These are phyloP conservation scores for Stephanodiscus triporus DNA, from an alignment of 108 stramenopile genomes.

Conservation along the genomic window DNA sequence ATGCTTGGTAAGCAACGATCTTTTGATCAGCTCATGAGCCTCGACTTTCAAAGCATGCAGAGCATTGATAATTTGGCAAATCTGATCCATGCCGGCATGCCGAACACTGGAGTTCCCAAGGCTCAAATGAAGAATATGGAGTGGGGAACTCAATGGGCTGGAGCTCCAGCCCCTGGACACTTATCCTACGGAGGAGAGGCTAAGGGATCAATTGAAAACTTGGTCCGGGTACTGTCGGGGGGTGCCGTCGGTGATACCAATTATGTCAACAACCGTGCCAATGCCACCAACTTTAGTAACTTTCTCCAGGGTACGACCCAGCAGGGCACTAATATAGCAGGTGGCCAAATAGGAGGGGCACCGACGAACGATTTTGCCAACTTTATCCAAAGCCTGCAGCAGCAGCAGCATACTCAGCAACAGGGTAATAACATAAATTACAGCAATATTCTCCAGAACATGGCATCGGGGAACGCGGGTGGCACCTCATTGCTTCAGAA, in stretches of 20 bases:
- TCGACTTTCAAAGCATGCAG: slow-evolving; percentile 86
- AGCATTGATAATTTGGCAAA: slow-evolving; percentile 90
- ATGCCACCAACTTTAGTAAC: slow-evolving; percentile 55
- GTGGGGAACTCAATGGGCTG: slow-evolving; percentile 15
- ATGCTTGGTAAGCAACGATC: slow-evolving; percentile 74
- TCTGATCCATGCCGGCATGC: slow-evolving; percentile 59
- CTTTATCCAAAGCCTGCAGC: slow-evolving; percentile 18
- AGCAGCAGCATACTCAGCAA: slow-evolving; percentile 18
- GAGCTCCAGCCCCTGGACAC: slow-evolving; percentile 35
- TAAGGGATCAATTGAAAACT: slow-evolving; percentile 13
- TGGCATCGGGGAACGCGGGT: slow-evolving; percentile 15
- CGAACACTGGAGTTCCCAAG: slow-evolving; percentile 48
- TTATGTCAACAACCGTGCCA: slow-evolving; percentile 30
- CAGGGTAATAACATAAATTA: neutral
- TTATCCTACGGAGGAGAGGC: slow-evolving; percentile 46
- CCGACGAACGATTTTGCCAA: slow-evolving; percentile 14
- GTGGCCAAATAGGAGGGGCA: neutral
- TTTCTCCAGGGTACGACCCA: slow-evolving; percentile 59
- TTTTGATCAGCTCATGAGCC: slow-evolving; percentile 83
- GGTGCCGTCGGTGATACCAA: neutral
- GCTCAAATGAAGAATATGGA: slow-evolving; percentile 78
- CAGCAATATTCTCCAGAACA: slow-evolving; percentile 30
- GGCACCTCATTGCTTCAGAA: slow-evolving; percentile 30
- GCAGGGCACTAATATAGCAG: slow-evolving; percentile 1
- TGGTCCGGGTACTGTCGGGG: slow-evolving; percentile 11